Base-by-base conservation (phyloP, 2,329 filamentous ascomycete genomes). In the Aspergillus tanneri region DNA sequence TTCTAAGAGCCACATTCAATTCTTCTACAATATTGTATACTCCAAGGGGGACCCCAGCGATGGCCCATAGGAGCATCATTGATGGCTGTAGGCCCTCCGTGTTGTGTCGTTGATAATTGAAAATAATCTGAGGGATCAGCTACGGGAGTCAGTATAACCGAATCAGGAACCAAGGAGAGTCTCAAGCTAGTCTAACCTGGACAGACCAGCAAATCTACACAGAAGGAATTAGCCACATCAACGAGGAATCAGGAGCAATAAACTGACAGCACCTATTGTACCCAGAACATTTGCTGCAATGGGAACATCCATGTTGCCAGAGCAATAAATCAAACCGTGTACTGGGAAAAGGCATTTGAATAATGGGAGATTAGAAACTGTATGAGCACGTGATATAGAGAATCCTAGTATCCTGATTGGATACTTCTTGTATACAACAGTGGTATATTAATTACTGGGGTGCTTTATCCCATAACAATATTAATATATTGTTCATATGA, bases 41-140 rank as follows among this genome's bases (percentile, higher is more conserved):
- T 2, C 85, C 85, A 0, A 88, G 71, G 0, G 84, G 84, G 0
- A 87, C 80, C 0, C 85, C 85, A 1, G 85, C 85, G 0, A 83
- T 82, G 78, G 60, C 60, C 61, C 85, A 88, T 2, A 87, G 73
- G 63, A 88, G 78, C 84, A 88, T 87, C 84, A 88, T 87, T 0
- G 81, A 81, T 0, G 81, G 77, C 41, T 87, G 84, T 0, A 88
- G 72, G 0, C 84, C 85, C 0, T 74, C 78, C 1, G 84, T 83
- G 70, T 86, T 76, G 62, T 87, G 83, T 1, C 84, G 74, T 4
- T 79, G 77, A 58, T 84, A 82, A 59, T 88, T 88, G 58, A 86
- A 79, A 25, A 84, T 64, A 40, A 88, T 86, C 62, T 88, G 85
- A 0, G 85, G 85, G 21, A 88, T 78, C 21, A 88, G 72, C 77